Conservation (phyloP, 768 basidiomycete genomes). For the Amanita rubescens region DNA sequence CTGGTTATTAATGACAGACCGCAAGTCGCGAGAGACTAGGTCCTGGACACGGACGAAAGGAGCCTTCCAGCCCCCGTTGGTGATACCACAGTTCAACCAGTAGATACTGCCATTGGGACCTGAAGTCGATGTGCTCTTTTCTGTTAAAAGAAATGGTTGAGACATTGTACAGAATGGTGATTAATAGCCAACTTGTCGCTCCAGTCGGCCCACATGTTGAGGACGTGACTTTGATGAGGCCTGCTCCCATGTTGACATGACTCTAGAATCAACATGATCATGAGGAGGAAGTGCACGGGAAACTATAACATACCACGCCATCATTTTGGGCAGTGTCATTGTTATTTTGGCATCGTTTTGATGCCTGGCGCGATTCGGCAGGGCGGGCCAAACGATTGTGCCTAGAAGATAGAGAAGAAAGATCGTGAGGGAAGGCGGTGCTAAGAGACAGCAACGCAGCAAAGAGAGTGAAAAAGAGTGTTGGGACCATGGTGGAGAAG, state of each 20-base stretch:
- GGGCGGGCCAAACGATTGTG: constrained; percentile 31
- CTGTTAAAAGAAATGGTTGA: constrained; percentile 23
- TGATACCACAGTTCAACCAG: constrained; percentile 76
- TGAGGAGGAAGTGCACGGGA: not conserved
- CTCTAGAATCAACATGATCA: not conserved
- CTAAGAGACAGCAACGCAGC: constrained; percentile 26
- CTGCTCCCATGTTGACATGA: not conserved
- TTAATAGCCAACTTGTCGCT: constrained; percentile 37
- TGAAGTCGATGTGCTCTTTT: constrained; percentile 34
- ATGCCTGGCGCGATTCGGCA: constrained; percentile 6
- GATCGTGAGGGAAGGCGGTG: constrained; percentile 24
- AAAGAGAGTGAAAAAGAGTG: constrained; percentile 30
- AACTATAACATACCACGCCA: not conserved
- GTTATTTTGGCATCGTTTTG: constrained; percentile 16
- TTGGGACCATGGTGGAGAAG: constrained; percentile 35
- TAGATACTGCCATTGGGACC: constrained; percentile 70
- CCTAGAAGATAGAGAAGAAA: constrained; percentile 21
- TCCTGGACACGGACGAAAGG: constrained; percentile 50
- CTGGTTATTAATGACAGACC: constrained; percentile 37
- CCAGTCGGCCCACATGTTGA: constrained; percentile 40
- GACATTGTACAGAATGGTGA: not conserved
- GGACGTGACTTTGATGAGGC: constrained; percentile 27
- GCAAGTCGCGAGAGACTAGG: constrained; percentile 39
- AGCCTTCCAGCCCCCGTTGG: constrained; percentile 61
- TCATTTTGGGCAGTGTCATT: not conserved